Percentiles rank a stretch among this genome's conserved stretches.
Evolutionary conservation across 371 early-diverging fungal species (phyloP).

Genomic region (Mucor irregularis): DNA sequence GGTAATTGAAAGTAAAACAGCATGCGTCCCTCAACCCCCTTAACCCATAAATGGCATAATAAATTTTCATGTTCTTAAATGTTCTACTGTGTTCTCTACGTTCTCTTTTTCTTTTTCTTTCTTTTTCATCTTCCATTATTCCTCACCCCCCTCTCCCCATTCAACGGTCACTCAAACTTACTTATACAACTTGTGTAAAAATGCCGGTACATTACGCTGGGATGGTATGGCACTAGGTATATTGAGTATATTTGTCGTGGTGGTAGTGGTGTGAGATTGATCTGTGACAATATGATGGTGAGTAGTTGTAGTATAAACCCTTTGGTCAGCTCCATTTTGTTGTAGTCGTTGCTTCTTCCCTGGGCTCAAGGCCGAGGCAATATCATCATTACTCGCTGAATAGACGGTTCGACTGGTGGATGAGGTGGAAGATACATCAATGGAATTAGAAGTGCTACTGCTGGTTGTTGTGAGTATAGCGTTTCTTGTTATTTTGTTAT

Average conservation of each 20-base stretch:
- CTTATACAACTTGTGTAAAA: slow-evolving; percentile 85
- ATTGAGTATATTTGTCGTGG: neutral
- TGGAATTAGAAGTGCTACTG: neutral
- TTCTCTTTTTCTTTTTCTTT: neutral
- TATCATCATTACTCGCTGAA: no score
- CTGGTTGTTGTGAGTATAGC: neutral
- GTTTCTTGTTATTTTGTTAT: no score
- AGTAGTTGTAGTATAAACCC: no score
- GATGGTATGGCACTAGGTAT: slow-evolving; percentile 8
- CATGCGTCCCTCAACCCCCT: neutral
- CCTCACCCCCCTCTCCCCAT: neutral
- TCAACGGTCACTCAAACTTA: slow-evolving; percentile 20
- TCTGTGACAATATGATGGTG: neutral
- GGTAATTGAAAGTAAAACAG: neutral
- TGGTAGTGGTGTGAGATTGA: neutral
- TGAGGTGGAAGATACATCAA: neutral
- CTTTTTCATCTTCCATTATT: no score
- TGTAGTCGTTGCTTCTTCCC: no score
- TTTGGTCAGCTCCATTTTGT: no score
- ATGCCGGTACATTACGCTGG: slow-evolving; percentile 74
- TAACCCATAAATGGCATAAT: neutral
- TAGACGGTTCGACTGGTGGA: no score
- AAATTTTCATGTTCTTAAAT: neutral
- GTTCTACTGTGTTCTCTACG: slow-evolving; percentile 6
- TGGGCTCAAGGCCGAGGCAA: no score